Evolutionary conservation across 1,284 basidiomycete species (phyloP), one percentile per base, ranked within the genome.

Genomic region (Boletellus deceptivus): DNA sequence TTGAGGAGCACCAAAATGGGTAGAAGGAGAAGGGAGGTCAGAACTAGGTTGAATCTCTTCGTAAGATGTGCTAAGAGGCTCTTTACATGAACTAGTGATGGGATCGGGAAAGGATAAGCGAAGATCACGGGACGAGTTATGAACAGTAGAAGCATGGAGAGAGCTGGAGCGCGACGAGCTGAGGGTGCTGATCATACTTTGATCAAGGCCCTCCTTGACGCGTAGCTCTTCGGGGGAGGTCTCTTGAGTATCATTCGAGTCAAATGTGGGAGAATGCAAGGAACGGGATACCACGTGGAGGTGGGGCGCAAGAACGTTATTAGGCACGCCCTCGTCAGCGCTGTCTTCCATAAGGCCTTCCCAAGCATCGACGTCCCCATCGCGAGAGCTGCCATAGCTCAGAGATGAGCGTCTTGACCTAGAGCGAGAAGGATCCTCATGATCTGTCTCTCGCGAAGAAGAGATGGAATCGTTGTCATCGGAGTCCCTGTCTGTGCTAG

Each of bases 41-140:
- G 55, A 46, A 45, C 36, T 46, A 20, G 5, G 54, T 44, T 40
- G 53, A 39, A 67, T 54, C 20, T 71, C 68, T 34, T 69, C 65
- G 45, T 57, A 60, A 35, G 67, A 59, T 20, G 68, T 62, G 52
- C 44, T 59, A 29, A 56, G 55, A 9, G 46, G 55, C 16, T 67
- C 65, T 65, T 80, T 76, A 58, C 72, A 75, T 49, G 81, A 83
- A 65, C 82, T 85, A 52, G 79, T 82, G 62, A 89, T 76, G 53
- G 86, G 86, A 70, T 89, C 86, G 41, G 86, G 86, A 70, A 89
- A 89, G 33, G 86, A 89, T 49, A 89, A 69, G 58, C 84, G 79
- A 55, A 89, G 77, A 69, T 89, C 86, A 64, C 81, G 83, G 41
- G 82, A 70, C 20, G 82, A 80, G 49, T 62, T 76, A 52, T 83